These are phyloP conservation scores for Ligustrum vulgare DNA, from an alignment of 257 asterid genomes.

Conservation along the genomic window DNA sequence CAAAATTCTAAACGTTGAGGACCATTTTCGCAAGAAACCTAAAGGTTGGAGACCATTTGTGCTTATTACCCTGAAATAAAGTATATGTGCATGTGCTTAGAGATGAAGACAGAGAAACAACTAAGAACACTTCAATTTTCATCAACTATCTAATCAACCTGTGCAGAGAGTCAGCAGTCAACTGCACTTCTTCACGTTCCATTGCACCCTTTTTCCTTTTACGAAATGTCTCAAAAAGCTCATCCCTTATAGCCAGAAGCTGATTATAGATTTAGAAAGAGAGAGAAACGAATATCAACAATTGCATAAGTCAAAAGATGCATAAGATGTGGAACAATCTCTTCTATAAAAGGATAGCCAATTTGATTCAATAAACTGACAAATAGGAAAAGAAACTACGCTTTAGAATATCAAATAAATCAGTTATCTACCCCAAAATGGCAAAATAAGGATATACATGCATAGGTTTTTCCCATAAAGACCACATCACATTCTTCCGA, in stretches of 20 bases:
- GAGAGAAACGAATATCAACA: slow-evolving; percentile 5
- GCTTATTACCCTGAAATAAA: too few relatives aligned
- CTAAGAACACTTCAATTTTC: slow-evolving; percentile 9
- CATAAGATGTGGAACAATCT: slow-evolving; percentile 10
- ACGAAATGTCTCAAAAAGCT: slow-evolving; percentile 94
- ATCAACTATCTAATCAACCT: slow-evolving; percentile 54
- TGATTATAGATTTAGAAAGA: slow-evolving; percentile 28
- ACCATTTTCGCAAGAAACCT: too few relatives aligned
- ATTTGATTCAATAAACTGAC: neutral
- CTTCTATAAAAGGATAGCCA: neutral
- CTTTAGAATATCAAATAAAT: slow-evolving; percentile 1
- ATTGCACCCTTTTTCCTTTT: slow-evolving; percentile 92
- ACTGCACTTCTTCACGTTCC: slow-evolving; percentile 91
- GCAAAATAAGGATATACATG: neutral
- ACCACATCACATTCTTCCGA: neutral
- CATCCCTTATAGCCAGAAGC: slow-evolving; percentile 85
- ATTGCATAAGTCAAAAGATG: slow-evolving; percentile 10
- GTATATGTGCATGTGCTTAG: neutral
- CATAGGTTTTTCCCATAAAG: neutral
- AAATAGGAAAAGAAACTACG: slow-evolving; percentile 1
- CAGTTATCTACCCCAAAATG: neutral
- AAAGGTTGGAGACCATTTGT: too few relatives aligned
- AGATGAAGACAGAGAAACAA: neutral
- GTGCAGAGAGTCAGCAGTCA: slow-evolving; percentile 89
- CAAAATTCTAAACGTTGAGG: too few relatives aligned